Evolutionary conservation across 306 rosid species (phyloP).

Genomic region (Quercus ilex): DNA sequence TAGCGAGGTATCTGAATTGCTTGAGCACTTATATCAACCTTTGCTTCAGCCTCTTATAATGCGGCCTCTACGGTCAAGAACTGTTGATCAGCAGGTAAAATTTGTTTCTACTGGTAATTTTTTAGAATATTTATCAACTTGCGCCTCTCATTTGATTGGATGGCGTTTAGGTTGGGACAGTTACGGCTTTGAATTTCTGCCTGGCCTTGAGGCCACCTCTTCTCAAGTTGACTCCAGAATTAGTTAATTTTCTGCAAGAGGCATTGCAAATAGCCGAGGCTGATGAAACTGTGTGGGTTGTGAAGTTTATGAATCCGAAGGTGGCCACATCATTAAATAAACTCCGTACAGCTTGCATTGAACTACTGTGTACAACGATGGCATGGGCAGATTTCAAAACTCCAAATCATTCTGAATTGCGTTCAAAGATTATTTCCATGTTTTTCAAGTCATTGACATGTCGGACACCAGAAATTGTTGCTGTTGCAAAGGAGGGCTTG

Average conservation of each 20-base stretch:
- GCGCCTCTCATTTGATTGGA: conserved; percentile 26
- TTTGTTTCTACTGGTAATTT: conserved; percentile 17
- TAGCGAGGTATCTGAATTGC: conserved; percentile 97
- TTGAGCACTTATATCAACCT: conserved; percentile 80
- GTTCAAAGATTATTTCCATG: conserved; percentile 95
- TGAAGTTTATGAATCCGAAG: conserved; percentile 90
- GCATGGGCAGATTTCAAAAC: conserved; percentile 99
- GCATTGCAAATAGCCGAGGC: conserved; percentile 97
- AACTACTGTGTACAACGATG: conserved; percentile 95
- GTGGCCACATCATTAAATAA: conserved; percentile 84
- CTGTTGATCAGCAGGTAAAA: conserved; percentile 93
- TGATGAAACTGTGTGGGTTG: conserved; percentile 88
- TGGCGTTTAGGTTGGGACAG: conserved; percentile 83
- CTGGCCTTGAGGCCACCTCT: conserved; percentile 98
- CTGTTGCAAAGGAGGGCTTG: conserved; percentile 97
- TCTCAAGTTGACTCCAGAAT: conserved; percentile 90
- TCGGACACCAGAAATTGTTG: conserved; percentile 94
- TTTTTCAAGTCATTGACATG: conserved; percentile 96
- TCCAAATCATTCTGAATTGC: conserved; percentile 86
- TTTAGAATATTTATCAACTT: conserved; percentile 19
- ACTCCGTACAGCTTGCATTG: conserved; percentile 96
- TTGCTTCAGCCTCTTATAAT: conserved; percentile 89
- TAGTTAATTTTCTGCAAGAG: conserved; percentile 94
- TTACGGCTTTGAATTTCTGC: conserved; percentile 92
- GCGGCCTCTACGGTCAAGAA: conserved; percentile 77